Evolutionary conservation across 768 basidiomycete genomes (phyloP).

Genomic region (Pluteus cervinus): DNA sequence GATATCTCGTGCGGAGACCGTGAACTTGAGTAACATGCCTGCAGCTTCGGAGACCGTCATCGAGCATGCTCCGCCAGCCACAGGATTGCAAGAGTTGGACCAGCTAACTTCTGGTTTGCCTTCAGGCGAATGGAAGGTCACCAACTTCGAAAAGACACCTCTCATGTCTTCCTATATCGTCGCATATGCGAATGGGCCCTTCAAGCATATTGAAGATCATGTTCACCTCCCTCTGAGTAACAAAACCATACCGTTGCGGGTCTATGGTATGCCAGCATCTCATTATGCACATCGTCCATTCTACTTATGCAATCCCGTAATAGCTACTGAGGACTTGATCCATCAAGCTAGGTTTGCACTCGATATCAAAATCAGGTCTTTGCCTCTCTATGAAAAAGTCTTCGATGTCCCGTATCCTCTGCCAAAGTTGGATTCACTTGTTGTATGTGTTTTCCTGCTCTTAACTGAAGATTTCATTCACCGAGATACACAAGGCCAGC

Average conservation of each 20-base stretch:
- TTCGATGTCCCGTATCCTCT: slow-evolving; percentile 92
- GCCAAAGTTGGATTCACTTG: slow-evolving; percentile 91
- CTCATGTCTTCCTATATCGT: slow-evolving; percentile 88
- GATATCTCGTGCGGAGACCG: slow-evolving; percentile 71
- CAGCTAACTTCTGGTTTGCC: slow-evolving; percentile 36
- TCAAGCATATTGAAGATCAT: slow-evolving; percentile 65
- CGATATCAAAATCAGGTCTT: slow-evolving; percentile 73
- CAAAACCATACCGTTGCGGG: slow-evolving; percentile 73
- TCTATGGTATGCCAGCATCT: slow-evolving; percentile 56
- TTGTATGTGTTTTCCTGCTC: slow-evolving; percentile 36
- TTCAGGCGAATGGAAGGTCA: slow-evolving; percentile 67
- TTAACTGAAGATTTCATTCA: neutral
- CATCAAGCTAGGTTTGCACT: slow-evolving; percentile 82
- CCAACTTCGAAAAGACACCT: slow-evolving; percentile 76
- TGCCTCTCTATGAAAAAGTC: slow-evolving; percentile 89
- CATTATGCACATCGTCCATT: neutral
- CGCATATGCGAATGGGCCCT: slow-evolving; percentile 79
- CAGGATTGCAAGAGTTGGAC: slow-evolving; percentile 25
- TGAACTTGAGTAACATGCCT: slow-evolving; percentile 86
- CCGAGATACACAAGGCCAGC: slow-evolving; percentile 38
- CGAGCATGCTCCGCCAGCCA: slow-evolving; percentile 21
- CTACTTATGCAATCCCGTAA: slow-evolving; percentile 2
- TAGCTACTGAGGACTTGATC: slow-evolving; percentile 78
- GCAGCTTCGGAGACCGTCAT: slow-evolving; percentile 57
- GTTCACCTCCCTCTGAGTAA: slow-evolving; percentile 79